A percentile compares a stretch with the other conserved stretches of the same genome.
These are phyloP conservation scores for Tephrocybe rancida DNA, from an alignment of 768 basidiomycete genomes.

Conservation along the genomic window DNA sequence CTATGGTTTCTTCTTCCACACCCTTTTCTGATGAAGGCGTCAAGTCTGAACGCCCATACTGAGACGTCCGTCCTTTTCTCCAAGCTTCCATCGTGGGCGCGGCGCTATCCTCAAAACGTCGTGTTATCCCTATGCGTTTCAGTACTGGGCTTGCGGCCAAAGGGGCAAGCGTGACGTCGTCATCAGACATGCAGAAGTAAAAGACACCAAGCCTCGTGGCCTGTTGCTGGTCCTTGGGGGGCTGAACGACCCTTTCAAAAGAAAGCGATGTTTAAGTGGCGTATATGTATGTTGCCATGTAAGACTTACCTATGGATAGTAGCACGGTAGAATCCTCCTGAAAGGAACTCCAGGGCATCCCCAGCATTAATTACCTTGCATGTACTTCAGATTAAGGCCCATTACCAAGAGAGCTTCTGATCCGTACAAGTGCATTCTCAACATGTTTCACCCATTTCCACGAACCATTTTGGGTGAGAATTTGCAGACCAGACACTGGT, in stretches of 20 bases:
- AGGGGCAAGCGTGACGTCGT: constrained; percentile 33
- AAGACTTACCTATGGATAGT: constrained; percentile 38
- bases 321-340: constrained; percentile 45
- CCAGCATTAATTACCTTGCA: constrained; percentile 37
- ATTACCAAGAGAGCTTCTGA: neutral
- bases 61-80: constrained; percentile 50
- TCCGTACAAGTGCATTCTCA: constrained; percentile 44
- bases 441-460: constrained; percentile 53
- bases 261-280: neutral
- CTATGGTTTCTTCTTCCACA: constrained; percentile 56
- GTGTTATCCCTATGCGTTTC: constrained; percentile 42
- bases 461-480: constrained; percentile 38
- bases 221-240: constrained; percentile 43
- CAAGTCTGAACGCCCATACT: constrained; percentile 53
- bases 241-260: constrained; percentile 38
- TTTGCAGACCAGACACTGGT: constrained; percentile 49
- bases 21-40: constrained; percentile 37
- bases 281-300: neutral
- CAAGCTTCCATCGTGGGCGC: constrained; percentile 57
- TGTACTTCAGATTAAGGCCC: neutral
- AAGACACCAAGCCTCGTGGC: constrained; percentile 49
- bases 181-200: constrained; percentile 58
- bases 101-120: constrained; percentile 37
- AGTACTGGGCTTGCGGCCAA: constrained; percentile 50
- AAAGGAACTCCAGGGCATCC: constrained; percentile 48